Evolutionary conservation across 345 rosid species (phyloP).

Genomic region (Clarkia xantiana): DNA sequence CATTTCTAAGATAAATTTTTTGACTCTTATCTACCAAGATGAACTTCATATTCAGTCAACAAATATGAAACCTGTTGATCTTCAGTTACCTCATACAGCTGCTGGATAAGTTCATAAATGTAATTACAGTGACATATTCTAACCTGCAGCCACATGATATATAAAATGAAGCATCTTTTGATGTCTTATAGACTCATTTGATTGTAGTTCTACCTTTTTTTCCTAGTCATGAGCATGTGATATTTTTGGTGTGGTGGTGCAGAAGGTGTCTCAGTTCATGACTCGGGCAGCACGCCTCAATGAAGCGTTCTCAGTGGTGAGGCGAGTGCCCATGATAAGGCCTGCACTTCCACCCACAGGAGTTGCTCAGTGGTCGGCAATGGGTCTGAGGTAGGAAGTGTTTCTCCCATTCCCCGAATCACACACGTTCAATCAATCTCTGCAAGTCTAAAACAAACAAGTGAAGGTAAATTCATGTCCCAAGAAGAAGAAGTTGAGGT

Average conservation of each 20-base stretch:
- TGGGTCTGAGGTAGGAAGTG: slow-evolving; percentile 45
- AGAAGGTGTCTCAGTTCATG: slow-evolving; percentile 63
- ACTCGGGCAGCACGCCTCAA: slow-evolving; percentile 68
- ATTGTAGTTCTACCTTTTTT: too few species aligned
- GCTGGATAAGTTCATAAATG: too few species aligned
- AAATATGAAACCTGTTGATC: too few species aligned
- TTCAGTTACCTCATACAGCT: too few species aligned
- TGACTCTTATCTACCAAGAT: too few species aligned
- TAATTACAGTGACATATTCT: too few species aligned
- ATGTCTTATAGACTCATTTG: too few species aligned
- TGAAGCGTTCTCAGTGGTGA: slow-evolving; percentile 76
- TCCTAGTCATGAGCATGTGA: neutral
- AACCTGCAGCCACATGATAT: too few species aligned
- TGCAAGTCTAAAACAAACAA: neutral
- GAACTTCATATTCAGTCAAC: too few species aligned
- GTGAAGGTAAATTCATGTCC: neutral
- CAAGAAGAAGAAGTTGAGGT: too few species aligned
- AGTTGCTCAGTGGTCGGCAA: slow-evolving; percentile 66
- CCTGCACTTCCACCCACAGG: slow-evolving; percentile 58
- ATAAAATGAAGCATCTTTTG: too few species aligned
- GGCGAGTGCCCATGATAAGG: slow-evolving; percentile 60
- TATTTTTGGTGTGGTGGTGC: slow-evolving; percentile 14
- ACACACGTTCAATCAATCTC: neutral
- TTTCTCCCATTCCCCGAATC: neutral
- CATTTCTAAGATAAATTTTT: too few species aligned